Evolutionary conservation across 2,329 filamentous ascomycete genomes (phyloP), one percentile per base, ranked within the genome.

Genomic region (Ophiostoma sp.): DNA sequence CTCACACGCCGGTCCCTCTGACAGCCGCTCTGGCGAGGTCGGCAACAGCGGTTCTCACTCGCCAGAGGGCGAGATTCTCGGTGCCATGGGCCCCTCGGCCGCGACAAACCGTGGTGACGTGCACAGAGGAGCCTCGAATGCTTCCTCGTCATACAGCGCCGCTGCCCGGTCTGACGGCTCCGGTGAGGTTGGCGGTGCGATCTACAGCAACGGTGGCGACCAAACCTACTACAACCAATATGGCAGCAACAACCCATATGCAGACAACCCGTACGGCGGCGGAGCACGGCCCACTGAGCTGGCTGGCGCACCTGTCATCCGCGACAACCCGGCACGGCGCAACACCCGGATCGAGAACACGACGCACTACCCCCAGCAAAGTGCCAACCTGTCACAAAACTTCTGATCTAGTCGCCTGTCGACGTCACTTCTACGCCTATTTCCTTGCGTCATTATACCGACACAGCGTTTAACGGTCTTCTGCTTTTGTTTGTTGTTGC

Each of bases 341-440:
- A 97, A 97, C 80, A 97, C 95, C 12, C 87, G 93, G 71, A 98
- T 99, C 75, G 93, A 98, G 80, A 96, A 90, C 76, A 89, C 92
- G 2, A 87, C 91, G 62, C 91, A 95, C 71, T 96, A 91, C 75
- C 93, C 94, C 11, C 92, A 96, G 76, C 93, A 96, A 81, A 96
- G 91, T 74, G 92, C 92, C 52, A 95, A 95, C 69, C 97, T 99
- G 75, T 91, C 95, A 44, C 95, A 98, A 79, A 99, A 99, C 79
- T 99, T 99, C n/a, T 67, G 42, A n/a, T 16, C 36, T 16, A 44
- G 16, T 42, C 27, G 2, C 47, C 8, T 55, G 60, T 65, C 64
- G 44, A 8, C 5, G 16, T 68, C 6, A n/a, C 41, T 68, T 44
- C 8, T 52, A 41, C 38, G 58, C 52, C 52, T 58, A 18, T 62